Percentiles rank a stretch among this genome's conserved stretches.
Evolutionary conservation across 1,139 yeast species (phyloP).

Genomic region (Nadsonia commutata): DNA sequence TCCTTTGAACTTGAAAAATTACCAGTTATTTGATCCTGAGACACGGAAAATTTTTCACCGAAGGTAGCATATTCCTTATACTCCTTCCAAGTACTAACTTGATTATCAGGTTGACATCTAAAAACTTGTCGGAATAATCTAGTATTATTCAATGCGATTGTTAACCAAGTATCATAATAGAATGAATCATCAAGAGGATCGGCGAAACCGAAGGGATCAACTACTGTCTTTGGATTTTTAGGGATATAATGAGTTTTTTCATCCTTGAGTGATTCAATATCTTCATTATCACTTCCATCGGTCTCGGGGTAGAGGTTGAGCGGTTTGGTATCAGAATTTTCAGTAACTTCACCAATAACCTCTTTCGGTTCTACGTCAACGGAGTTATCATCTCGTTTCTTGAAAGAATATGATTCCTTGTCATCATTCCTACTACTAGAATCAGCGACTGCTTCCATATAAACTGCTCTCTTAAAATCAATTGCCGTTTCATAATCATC

Average conservation of each 20-base stretch:
- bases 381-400: too few species aligned
- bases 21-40: slow-evolving; percentile 19
- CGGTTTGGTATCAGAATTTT: too few species aligned
- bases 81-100: slow-evolving; percentile 77
- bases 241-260: too few species aligned
- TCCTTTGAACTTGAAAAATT: slow-evolving; percentile 5
- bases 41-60: slow-evolving; percentile 22
- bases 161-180: slow-evolving; percentile 79
- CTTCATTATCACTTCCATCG: too few species aligned
- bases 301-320: too few species aligned
- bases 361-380: too few species aligned
- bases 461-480: background rate
- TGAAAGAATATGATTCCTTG: background rate
- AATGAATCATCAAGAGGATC: slow-evolving; percentile 75
- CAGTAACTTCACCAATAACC: too few species aligned
- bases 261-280: too few species aligned
- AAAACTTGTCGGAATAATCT: slow-evolving; percentile 69
- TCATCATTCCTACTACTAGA: background rate
- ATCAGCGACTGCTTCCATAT: background rate
- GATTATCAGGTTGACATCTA: slow-evolving; percentile 89
- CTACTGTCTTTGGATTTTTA: too few species aligned
- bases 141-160: slow-evolving; percentile 75
- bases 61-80: slow-evolving; percentile 47
- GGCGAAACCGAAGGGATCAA: slow-evolving; percentile 77
- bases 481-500: background rate